Evolutionary conservation across 257 asterid species (phyloP), one percentile per base, ranked within the genome.

Genomic region (Fraxinus anomala): DNA sequence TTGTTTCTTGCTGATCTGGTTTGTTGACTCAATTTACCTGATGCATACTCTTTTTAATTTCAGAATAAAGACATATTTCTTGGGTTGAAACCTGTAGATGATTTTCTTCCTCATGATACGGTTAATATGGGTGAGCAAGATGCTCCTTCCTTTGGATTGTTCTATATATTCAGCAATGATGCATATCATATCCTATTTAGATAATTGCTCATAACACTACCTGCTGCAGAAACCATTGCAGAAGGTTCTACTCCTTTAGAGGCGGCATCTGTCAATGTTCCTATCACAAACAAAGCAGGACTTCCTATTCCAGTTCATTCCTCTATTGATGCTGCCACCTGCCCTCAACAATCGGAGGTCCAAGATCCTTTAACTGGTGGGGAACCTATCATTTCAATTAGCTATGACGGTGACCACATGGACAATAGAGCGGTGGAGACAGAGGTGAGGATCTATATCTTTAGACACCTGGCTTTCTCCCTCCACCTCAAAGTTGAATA

Each of bases 31-130:
- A 56, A 28, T 42, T 12, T 72, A 74, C 16, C 77, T 87, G 82
- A 83, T 70, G 75, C 42, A 16, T 63, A 72, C 49, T 73, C 70
- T 51, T 68, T 24, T 16, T 74, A 42, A 59, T 78, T 71, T 77
- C 85, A 92, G 97, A 86, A 73, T 81, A 81, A 87, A 61, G 92
- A 82, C 51, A 79, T 85, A 72, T 80, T 81, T 67, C 76, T 63
- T 80, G 89, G 85, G 68, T 78, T 85, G 81, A 92, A 83, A 28
- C 78, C 88, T n/a, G 82, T 80, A 74, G 90, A 74, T 77, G 91
- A 83, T 76, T 79, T 80, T 79, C 86, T 81, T 83, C 84, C 85
- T 68, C 85, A 73, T 24, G 59, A 86, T 40, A 73, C 74, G n/a
- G 77, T 80, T 40, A 85, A 82, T 73, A 83, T 73, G 72, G 79